Evolutionary conservation across 345 rosid genomes (phyloP), one percentile per base, ranked within the genome.

Genomic region (Angophora floribunda): DNA sequence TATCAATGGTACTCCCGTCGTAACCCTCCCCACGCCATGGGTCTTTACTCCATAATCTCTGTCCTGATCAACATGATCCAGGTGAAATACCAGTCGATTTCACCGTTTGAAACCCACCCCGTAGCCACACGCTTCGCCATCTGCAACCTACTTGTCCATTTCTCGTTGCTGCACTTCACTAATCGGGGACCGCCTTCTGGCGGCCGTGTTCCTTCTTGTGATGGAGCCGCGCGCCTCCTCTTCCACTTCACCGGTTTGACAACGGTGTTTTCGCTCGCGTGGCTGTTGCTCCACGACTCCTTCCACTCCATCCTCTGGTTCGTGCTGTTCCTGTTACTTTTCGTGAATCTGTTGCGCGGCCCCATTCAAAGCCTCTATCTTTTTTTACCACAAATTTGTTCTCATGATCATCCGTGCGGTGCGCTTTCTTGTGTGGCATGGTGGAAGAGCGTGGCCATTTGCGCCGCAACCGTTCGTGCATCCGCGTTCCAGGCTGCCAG

Each of bases 121-220:
- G 1, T 59, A 7, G 65, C 65, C 65, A 59, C 4, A n/a, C 6
- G 7, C 30, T 0, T 59, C 65, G 3, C 65, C 65, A 59, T 59
- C 14, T 59, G 30, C 30, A 59, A 7, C 65, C 15, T 26, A 0
- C 65, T 59, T 14, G 7, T 59, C 2, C 14, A 24, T 24, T 59
- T 59, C 65, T 59, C 0, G 4, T 26, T 26, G 0, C 1, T 13
- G 30, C 30, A 1, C 9, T 14, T 10, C 15, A 2, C 65, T 11
- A 8, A 2, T 59, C 7, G 0, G 13, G 65, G 0, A 26, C 14
- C 3, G 7, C 22, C 1, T 0, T 0, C 22, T 1, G 3, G 1
- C 2, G 30, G 30, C 65, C 65, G 1, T 26, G 3, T 6, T 26
- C 30, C 3, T 57, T 24, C 63, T 2, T 3, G 15, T 1, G 14